Base-by-base conservation (phyloP, 1,284 basidiomycete genomes). In the Abortiporus biennis region DNA sequence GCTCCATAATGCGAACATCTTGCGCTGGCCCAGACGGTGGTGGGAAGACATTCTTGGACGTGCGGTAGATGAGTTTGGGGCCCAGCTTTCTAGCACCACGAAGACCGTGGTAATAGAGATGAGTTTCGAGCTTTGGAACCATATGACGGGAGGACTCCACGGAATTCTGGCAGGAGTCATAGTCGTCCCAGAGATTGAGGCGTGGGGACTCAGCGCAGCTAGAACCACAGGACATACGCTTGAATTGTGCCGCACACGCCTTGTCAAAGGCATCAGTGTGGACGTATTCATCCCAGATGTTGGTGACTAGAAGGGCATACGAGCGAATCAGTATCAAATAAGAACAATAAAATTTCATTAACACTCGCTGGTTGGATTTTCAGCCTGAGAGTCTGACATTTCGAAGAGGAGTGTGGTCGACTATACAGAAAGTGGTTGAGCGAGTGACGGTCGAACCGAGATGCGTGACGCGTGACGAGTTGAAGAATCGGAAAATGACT, bases 51-150 rank as follows among this genome's bases (percentile, higher is more conserved):
- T 43, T 36, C 15, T 16, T 43, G 6, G 42, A 43, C 23, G 42
- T 43, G 15, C 42, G n/a, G 29, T 6, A 43, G 25, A 43, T 43
- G 9, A 43, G 20, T 29, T 43, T 43, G 12, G 42, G 42, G 8
- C 27, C 27, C 9, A n/a, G 27, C n/a, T 29, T 29, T 29, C 27
- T n/a, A n/a, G 9, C n/a, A 38, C 36, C 36, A 2, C 42, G 21
- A 22, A 37, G 3, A 6, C 31, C 42, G 9, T 12, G 13, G 2
- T 38, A 43, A 36, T 43, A 43, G 16, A 29, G 27, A 27, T 38
- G 25, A 13, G 42, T 23, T 29, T 43, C 42, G 24, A 43, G 42
- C 27, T 43, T 38, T 27, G 42, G 16, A 25, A 43, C 35, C 8
- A 13, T 25, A 11, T 43, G 33, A 29, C n/a, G 9, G 27, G 27